Base-by-base conservation (phyloP, 352 stramenopile genomes). In the Thalassiosira mediterranea region DNA sequence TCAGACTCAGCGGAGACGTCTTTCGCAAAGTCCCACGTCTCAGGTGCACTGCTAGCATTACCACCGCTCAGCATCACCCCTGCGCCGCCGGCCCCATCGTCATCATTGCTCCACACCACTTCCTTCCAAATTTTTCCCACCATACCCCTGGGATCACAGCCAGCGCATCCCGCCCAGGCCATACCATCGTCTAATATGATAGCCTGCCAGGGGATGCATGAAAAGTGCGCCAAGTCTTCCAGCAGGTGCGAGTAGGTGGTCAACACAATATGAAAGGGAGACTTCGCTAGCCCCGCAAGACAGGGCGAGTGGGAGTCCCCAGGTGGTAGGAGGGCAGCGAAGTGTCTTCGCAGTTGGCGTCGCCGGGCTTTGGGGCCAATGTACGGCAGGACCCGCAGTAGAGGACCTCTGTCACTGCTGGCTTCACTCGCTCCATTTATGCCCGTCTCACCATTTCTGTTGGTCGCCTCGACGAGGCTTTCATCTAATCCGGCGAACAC, bases 161-260 rank as follows among this genome's bases (percentile, higher is more conserved):
- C 62, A 42, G 84, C 82, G 40, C 75, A 83, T 49, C 75, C 78
- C 73, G 91, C 68, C 78, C 76, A 90, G 34, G 73, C 84, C 17
- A 83, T 81, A 17, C 87, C 85, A 54, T 93, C 81, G 62, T 93
- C 87, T 48, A 93, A 49, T 2, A 93, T 25, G 0, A 89, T 79
- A 46, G 76, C 63, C 58, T 90, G 77, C 62, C 88, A 91, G 15
- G 84, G 75, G 60, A 90, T 67, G 51, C 90, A 84, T 28, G 75
- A 90, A 75, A 93, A 90, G 62, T 93, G 84, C 0, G 80, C 54
- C 42, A 87, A 93, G 56, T 93, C 87, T 52, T 86, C 66, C 11
- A 90, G 57, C 48, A 93, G 85, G 26, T 69, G 48, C 3, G 66
- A 40, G 62, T 91, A 93, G 0, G 87, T 88, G 8, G 79, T 83